Conservation (phyloP, 257 asterid genomes). For the Gentiana dahurica region DNA sequence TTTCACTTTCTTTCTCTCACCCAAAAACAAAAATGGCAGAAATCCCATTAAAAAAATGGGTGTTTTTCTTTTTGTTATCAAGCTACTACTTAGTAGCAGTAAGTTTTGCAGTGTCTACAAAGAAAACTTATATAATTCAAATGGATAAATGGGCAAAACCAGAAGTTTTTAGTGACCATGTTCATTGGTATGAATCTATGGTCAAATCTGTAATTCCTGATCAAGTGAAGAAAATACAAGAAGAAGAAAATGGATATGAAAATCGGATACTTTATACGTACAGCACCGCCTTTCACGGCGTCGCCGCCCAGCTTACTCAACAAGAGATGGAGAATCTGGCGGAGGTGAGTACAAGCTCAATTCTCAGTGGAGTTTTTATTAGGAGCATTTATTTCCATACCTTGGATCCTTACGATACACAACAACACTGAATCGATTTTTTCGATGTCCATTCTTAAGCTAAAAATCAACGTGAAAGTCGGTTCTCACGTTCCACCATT, state of each 20-base stretch:
- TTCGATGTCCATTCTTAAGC: too few species aligned
- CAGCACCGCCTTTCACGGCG: slow-evolving; percentile 72
- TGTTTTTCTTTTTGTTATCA: slow-evolving; percentile 22
- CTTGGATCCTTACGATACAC: too few species aligned
- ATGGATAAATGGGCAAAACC: slow-evolving; percentile 73
- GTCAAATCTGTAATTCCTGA: slow-evolving; percentile 29
- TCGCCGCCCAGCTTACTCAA: slow-evolving; percentile 55
- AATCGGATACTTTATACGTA: slow-evolving; percentile 60
- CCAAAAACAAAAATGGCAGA: slow-evolving; percentile 26
- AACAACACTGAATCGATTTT: too few species aligned
- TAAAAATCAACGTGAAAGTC: too few species aligned
- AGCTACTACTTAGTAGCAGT: slow-evolving; percentile 2
- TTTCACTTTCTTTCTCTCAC: not conserved
- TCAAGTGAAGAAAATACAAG: not conserved
- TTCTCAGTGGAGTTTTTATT: too few species aligned
- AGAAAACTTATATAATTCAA: slow-evolving; percentile 56
- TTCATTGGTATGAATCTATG: slow-evolving; percentile 63
- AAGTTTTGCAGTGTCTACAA: slow-evolving; percentile 12
- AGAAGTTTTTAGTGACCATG: slow-evolving; percentile 42
- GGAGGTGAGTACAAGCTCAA: too few species aligned
- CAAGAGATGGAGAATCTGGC: slow-evolving; percentile 36
- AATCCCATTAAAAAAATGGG: slow-evolving; percentile 23
- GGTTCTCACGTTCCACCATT: too few species aligned
- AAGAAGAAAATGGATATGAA: slow-evolving; percentile 7
- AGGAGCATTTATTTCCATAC: too few species aligned